Evolutionary conservation across 1,284 basidiomycete genomes (phyloP).

Genomic region (Cystobasidium pallidum): DNA sequence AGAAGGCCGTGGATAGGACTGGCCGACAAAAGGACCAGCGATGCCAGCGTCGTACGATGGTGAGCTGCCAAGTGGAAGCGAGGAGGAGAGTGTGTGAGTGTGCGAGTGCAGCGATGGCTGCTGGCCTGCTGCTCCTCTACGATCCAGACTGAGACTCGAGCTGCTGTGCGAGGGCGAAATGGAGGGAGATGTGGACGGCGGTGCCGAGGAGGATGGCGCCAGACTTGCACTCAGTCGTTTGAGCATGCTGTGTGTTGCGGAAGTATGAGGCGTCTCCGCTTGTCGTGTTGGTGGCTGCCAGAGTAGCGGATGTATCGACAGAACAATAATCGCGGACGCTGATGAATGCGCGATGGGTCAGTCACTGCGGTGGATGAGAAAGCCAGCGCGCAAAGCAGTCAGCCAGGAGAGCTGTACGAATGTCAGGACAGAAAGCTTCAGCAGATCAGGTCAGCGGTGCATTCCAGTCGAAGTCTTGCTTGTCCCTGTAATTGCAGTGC

Average conservation of each 20-base stretch:
- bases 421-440: not conserved
- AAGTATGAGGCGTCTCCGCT: not conserved
- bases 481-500: too few relatives aligned
- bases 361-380: too few relatives aligned
- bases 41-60: slow-evolving; percentile 11
- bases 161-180: slow-evolving; percentile 17
- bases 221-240: slow-evolving; percentile 36
- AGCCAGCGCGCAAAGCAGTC: too few relatives aligned
- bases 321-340: too few relatives aligned
- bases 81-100: not conserved
- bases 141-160: slow-evolving; percentile 21
- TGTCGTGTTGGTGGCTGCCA: not conserved
- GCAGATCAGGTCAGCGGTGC: too few relatives aligned
- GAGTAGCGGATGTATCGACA: not conserved
- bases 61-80: not conserved
- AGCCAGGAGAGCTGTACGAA: too few relatives aligned
- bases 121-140: not conserved
- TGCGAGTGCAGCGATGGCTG: slow-evolving; percentile 1
- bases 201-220: not conserved
- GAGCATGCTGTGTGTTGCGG: slow-evolving; percentile 24
- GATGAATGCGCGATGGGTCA: slow-evolving; percentile 2
- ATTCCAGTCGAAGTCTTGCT: too few relatives aligned
- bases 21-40: not conserved
- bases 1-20: slow-evolving; percentile 31
- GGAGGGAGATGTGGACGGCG: not conserved